A percentile compares a stretch with the other conserved stretches of the same genome.
Evolutionary conservation across 2,329 filamentous ascomycete species (phyloP).

Genomic region (Xylaria sp.): DNA sequence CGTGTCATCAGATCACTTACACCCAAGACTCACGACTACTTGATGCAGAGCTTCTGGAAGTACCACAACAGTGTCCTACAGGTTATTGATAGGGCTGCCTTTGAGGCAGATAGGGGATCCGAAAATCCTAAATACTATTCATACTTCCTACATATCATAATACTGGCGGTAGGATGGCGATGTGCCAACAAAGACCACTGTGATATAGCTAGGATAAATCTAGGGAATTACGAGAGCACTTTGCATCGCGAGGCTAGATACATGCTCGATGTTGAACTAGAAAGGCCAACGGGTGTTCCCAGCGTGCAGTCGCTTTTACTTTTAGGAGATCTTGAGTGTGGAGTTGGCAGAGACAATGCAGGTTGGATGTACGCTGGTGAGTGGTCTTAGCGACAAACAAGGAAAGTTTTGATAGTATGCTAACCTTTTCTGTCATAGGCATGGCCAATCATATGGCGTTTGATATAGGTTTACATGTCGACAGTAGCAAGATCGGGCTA

Average conservation of each 20-base stretch:
- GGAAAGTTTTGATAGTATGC: background rate
- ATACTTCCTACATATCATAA: conserved; percentile 35
- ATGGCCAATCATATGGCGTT: conserved; percentile 39
- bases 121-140: conserved; percentile 37
- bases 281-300: conserved; percentile 32
- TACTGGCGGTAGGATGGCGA: conserved; percentile 37
- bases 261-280: conserved; percentile 37
- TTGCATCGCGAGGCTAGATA: conserved; percentile 36
- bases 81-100: conserved; percentile 33
- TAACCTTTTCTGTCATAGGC: conserved; percentile 24
- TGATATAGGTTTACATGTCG: conserved; percentile 33
- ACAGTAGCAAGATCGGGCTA: conserved; percentile 27
- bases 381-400: background rate
- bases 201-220: conserved; percentile 34
- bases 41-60: conserved; percentile 39
- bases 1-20: conserved; percentile 38
- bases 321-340: conserved; percentile 38
- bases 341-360: conserved; percentile 34
- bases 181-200: conserved; percentile 36
- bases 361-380: conserved; percentile 39
- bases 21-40: conserved; percentile 35
- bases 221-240: conserved; percentile 35
- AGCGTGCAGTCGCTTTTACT: conserved; percentile 36
- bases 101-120: conserved; percentile 37
- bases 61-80: conserved; percentile 36